Conservation (phyloP, 163 green algal genomes). For the Chlorella variabilis region DNA sequence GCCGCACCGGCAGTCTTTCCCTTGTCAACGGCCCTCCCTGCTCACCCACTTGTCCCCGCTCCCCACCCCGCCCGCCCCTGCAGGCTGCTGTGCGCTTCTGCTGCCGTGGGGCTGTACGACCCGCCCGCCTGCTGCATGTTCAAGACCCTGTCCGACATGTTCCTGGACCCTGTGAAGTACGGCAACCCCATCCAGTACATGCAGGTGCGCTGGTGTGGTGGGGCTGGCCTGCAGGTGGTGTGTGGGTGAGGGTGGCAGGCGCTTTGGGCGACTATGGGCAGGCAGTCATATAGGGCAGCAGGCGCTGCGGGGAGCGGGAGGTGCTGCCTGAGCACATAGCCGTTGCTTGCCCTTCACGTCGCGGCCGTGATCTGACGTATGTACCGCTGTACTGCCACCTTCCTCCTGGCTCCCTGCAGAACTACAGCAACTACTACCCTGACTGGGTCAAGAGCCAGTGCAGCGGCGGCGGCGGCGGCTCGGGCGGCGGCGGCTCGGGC, state of each 20-base stretch:
- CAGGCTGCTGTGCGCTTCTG: constrained; percentile 5
- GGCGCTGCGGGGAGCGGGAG: too few species aligned
- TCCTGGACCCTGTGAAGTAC: neutral
- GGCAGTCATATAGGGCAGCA: too few species aligned
- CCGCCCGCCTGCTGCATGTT: constrained; percentile 10
- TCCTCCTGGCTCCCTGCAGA: neutral
- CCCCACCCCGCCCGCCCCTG: neutral
- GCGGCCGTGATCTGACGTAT: neutral
- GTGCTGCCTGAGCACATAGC: too few species aligned
- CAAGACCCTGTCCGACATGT: neutral
- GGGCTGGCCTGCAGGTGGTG: neutral
- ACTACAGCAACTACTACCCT: constrained; percentile 1
- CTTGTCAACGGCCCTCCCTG: too few species aligned
- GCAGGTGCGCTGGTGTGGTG: neutral
- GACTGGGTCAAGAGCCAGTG: neutral
- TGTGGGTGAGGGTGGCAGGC: too few species aligned
- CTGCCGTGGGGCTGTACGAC: neutral
- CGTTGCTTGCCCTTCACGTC: neutral
- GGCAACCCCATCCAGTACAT: constrained; percentile 1
- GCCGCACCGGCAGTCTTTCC: too few species aligned
- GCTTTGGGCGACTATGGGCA: too few species aligned
- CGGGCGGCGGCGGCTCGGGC: too few species aligned
- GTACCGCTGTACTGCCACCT: neutral
- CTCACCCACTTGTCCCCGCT: neutral
- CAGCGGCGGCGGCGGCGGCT: too few species aligned